Evolutionary conservation across 1,284 basidiomycete genomes (phyloP).

Genomic region (Ustilago vetiveriae): DNA sequence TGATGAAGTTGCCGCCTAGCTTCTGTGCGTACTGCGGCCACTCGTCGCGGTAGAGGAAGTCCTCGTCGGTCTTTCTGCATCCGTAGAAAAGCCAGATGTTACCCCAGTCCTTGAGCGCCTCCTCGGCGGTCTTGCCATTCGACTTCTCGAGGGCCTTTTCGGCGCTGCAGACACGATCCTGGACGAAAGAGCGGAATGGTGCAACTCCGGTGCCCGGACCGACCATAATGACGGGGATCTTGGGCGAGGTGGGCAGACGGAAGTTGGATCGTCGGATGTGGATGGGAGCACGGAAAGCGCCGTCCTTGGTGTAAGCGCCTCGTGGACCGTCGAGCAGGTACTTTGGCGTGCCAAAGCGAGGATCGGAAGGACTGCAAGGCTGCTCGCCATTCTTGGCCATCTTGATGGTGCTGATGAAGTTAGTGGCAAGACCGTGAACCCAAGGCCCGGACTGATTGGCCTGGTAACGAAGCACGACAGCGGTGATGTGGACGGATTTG

Average conservation of each 20-base stretch:
- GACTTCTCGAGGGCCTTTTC: conserved; percentile 88
- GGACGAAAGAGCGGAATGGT: conserved; percentile 97
- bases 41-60: conserved; percentile 93
- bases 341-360: conserved; percentile 71
- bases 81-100: conserved; percentile 94
- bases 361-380: conserved; percentile 54
- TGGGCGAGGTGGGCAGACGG: conserved; percentile 93
- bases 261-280: conserved; percentile 96
- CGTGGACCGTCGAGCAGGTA: conserved; percentile 92
- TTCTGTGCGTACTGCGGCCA: conserved; percentile 88
- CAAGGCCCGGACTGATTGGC: conserved; percentile 38
- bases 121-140: conserved; percentile 81
- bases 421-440: conserved; percentile 64
- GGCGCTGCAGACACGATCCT: conserved; percentile 94
- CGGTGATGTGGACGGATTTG: conserved; percentile 89
- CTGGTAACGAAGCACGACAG: conserved; percentile 74
- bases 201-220: conserved; percentile 97
- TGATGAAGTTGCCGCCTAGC: conserved; percentile 86
- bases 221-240: conserved; percentile 98
- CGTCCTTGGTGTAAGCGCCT: conserved; percentile 76
- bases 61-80: conserved; percentile 84
- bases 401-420: conserved; percentile 70
- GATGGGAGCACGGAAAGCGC: conserved; percentile 84
- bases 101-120: conserved; percentile 94
- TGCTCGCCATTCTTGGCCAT: conserved; percentile 73